Evolutionary conservation across 345 rosid species (phyloP).

Genomic region (Hibiscus mutabilis): DNA sequence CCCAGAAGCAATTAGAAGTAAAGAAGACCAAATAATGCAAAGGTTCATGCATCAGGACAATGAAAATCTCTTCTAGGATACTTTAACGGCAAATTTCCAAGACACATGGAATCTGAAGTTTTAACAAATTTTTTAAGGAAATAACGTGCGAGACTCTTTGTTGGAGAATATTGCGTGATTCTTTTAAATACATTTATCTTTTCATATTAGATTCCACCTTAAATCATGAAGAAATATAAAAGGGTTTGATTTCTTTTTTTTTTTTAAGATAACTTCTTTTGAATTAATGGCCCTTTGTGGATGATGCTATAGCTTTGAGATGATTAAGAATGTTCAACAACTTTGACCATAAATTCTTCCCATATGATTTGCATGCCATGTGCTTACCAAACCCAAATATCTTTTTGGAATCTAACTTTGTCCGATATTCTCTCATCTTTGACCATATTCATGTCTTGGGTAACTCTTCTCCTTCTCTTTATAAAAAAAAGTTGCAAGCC

Average conservation of each 20-base stretch:
- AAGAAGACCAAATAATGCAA: neutral
- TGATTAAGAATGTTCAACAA: neutral
- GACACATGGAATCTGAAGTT: neutral
- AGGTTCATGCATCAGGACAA: slow-evolving; percentile 6
- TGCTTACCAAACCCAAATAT: slow-evolving; percentile 6
- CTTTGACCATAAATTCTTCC: neutral
- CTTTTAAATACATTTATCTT: neutral
- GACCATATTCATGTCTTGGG: no score
- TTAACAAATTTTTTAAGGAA: neutral
- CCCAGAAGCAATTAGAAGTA: neutral
- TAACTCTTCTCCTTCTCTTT: no score
- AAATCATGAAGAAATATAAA: no score
- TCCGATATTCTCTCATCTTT: neutral
- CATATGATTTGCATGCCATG: neutral
- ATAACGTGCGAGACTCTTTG: slow-evolving; percentile 1
- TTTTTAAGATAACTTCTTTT: neutral
- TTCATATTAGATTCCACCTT: no score
- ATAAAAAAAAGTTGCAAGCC: no score
- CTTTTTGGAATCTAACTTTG: slow-evolving; percentile 1
- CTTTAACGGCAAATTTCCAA: neutral
- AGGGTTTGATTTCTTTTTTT: no score
- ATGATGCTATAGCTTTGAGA: neutral
- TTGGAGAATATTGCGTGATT: neutral
- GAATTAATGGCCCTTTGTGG: neutral
- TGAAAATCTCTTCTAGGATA: neutral